Evolutionary conservation across 1,139 yeast species (phyloP), one percentile per base, ranked within the genome.

Genomic region (Magnusiomyces sp.): DNA sequence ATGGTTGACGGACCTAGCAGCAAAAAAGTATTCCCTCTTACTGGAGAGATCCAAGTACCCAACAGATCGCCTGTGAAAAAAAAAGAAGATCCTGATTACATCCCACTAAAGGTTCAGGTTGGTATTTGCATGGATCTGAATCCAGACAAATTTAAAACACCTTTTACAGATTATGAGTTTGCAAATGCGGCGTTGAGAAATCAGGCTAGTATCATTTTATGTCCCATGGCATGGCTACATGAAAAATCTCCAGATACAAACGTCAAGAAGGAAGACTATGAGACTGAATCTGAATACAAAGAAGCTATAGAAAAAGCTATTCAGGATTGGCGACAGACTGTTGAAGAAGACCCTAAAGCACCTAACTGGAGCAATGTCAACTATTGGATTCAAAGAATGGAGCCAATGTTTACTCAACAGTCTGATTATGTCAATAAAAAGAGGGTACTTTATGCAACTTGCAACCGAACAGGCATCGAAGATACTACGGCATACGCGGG

Each of bases 41-140:
- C 51, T 2, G 51, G 51, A 6, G 31, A 23, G n/a, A 44, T 44
- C 20, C 40, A 14, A n/a, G 13, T 17, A 37, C 40, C 40, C 17
- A 37, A 37, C 13, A 37, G 17, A 17, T 10, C 27, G 3, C 14
- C 11, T 11, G 11, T 20, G 11, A 40, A 27, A 9, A 20, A 20
- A 13, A 31, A 33, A 5, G 32, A 13, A 32, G 16, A 34, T 7
- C 14, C 14, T 14, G 11, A 19, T 16, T 11, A 43, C n/a, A 44
- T 40, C 16, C 48, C 39, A 65, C 40, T 53, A 6, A 56, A 65
- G 11, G 69, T 83, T 0, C 76, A 80, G 43, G 72, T 89, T 51
- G 97, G 96, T 0, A 88, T 90, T n/a, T 90, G 97, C 64, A 90
- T 89, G 97, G 97, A 89, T 65, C 67, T 90, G 55, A 89, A 87